Evolutionary conservation across 2,329 filamentous ascomycete genomes (phyloP), one percentile per base, ranked within the genome.

Genomic region (Xylariaceae sp.): DNA sequence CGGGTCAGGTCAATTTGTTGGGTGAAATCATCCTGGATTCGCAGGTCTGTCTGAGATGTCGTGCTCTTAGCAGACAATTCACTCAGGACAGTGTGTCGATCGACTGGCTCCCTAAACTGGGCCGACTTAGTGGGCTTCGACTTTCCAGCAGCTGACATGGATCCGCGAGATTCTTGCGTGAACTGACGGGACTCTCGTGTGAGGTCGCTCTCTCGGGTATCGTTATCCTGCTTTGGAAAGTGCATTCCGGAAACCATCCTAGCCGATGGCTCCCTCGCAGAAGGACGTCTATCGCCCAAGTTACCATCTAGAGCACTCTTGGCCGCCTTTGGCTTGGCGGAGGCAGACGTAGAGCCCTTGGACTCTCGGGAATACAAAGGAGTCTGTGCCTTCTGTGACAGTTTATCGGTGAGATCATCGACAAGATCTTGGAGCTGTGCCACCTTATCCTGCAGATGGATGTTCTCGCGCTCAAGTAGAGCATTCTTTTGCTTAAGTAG

Each of bases 91-190:
- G 66, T 63, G 48, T 66, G 57, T 63, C 68, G 68, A 56, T 65
- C 68, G 52, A 63, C 66, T 6, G 73, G 65, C 58, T 74, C 73
- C 48, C 71, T 60, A 55, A 71, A 69, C 53, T 73, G 71, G 15
- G 73, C 66, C 41, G 71, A 60, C 58, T 73, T 75, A 49, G 66
- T 57, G 4, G 67, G 64, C 59, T 72, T 73, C 39, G 57, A 65
- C 65, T 67, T 68, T 51, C 44, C 57, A 5, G 53, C 58, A 17
- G 4, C 35, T 47, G 65, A 49, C 6, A 57, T 49, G 30, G 82
- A 83, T 1, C 80, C 83, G 77, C 83, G 82, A 61, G 82, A 81
- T 49, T 82, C 80, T 52, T 64, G 61, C 18, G 73, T 65, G 18
- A 63, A 53, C 15, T 70, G 71, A 57, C 71, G 65, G n/a, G 66